These are phyloP conservation scores for Ceraceosorus bombacis DNA, from an alignment of 1,284 basidiomycete species.

Conservation along the genomic window DNA sequence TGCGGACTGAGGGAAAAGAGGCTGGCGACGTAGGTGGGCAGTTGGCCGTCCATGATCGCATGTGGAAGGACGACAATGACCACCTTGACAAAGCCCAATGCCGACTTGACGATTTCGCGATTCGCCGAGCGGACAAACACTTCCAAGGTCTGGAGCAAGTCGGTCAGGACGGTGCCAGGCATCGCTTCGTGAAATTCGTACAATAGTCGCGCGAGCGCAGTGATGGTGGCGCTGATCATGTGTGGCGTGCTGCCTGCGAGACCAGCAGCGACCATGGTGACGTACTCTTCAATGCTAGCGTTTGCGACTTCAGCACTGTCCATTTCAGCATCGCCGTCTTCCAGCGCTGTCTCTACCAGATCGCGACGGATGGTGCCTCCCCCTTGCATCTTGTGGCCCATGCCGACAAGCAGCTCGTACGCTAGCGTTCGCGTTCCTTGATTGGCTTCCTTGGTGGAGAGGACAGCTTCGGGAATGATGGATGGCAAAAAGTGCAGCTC, in stretches of 20 bases:
- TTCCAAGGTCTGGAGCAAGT: conserved; percentile 76
- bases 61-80: conserved; percentile 73
- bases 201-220: conserved; percentile 81
- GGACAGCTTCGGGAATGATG: conserved; percentile 84
- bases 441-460: conserved; percentile 97
- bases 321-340: conserved; percentile 62
- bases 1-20: conserved; percentile 88
- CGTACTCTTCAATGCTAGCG: conserved; percentile 81
- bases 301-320: conserved; percentile 56
- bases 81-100: conserved; percentile 90
- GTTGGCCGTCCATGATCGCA: conserved; percentile 65
- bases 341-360: conserved; percentile 61
- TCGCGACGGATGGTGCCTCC: conserved; percentile 76
- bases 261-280: conserved; percentile 95
- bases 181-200: conserved; percentile 84
- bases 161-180: conserved; percentile 67
- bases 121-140: conserved; percentile 88
- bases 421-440: conserved; percentile 82
- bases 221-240: conserved; percentile 96
- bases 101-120: conserved; percentile 94
- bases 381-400: conserved; percentile 84
- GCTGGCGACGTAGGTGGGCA: conserved; percentile 71
- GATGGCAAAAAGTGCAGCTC: conserved; percentile 77
- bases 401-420: conserved; percentile 80
- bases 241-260: conserved; percentile 87